phyloP scores from a whole-genome alignment of 352 stramenopile genomes.

The Phytophthora citricola region DNA sequence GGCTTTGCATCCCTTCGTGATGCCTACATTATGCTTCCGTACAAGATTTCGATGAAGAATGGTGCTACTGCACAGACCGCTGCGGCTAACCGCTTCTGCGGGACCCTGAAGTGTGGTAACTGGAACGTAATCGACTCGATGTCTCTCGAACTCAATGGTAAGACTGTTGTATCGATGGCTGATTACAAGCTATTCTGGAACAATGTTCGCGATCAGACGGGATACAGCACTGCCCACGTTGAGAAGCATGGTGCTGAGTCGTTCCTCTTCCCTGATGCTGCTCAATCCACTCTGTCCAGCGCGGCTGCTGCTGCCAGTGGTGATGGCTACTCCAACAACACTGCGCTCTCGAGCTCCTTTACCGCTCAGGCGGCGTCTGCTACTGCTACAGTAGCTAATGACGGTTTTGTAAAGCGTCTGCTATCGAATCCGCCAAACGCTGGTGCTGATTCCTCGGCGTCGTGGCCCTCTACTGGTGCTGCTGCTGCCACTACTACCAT shows the following conservation, averaged over 20 bases:
- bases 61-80: neutral
- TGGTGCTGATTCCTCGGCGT: neutral
- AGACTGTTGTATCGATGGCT: neutral
- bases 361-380: neutral
- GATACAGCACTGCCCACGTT: constrained; percentile 13
- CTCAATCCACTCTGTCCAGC: neutral
- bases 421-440: constrained; percentile 13
- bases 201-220: neutral
- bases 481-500: constrained; percentile 12
- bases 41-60: constrained; percentile 18
- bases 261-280: constrained; percentile 14
- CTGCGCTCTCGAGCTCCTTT: neutral
- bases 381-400: neutral
- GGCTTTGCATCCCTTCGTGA: constrained; percentile 13
- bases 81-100: constrained; percentile 9
- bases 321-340: constrained; percentile 17
- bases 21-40: constrained; percentile 12
- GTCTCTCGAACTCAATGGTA: constrained; percentile 6
- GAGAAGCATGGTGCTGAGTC: constrained; percentile 19
- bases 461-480: constrained; percentile 3
- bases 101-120: constrained; percentile 8
- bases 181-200: neutral
- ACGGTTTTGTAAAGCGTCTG: constrained; percentile 13
- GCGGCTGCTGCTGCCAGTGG: neutral
- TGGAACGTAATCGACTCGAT: constrained; percentile 21